Conservation (phyloP, 2,329 filamentous ascomycete species). For the Fusarium sp. region DNA sequence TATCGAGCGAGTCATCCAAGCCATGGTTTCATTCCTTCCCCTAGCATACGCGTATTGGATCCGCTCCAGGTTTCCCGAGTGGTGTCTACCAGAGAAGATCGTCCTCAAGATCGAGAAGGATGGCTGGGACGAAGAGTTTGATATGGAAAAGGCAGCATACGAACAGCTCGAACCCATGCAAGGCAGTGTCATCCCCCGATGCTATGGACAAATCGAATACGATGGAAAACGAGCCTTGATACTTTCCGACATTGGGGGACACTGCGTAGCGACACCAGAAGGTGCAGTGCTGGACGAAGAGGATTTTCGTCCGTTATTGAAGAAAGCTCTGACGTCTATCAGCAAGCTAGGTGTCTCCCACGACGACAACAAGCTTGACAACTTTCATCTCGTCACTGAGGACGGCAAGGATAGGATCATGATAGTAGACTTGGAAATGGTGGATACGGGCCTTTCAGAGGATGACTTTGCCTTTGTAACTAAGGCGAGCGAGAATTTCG, state of each 20-base stretch:
- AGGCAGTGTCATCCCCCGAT: slow-evolving; percentile 35
- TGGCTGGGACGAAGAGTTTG: slow-evolving; percentile 43
- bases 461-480: background rate
- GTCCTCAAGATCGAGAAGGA: slow-evolving; percentile 39
- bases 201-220: slow-evolving; percentile 32
- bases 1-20: background rate
- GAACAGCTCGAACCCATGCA: slow-evolving; percentile 33
- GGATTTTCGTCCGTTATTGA: background rate
- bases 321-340: slow-evolving; percentile 16
- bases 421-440: slow-evolving; percentile 32
- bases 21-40: background rate
- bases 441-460: slow-evolving; percentile 12
- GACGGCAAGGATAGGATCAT: slow-evolving; percentile 24
- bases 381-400: slow-evolving; percentile 32
- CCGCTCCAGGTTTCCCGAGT: slow-evolving; percentile 10
- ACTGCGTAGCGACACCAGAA: slow-evolving; percentile 29
- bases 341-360: slow-evolving; percentile 26
- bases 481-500: background rate
- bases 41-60: background rate
- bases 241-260: slow-evolving; percentile 40
- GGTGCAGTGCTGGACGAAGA: slow-evolving; percentile 29
- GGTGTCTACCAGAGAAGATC: slow-evolving; percentile 28
- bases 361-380: slow-evolving; percentile 39
- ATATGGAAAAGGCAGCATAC: slow-evolving; percentile 37
- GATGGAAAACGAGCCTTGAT: slow-evolving; percentile 33